phyloP scores from a whole-genome alignment of 257 asterid genomes.

The Avicennia marina region DNA sequence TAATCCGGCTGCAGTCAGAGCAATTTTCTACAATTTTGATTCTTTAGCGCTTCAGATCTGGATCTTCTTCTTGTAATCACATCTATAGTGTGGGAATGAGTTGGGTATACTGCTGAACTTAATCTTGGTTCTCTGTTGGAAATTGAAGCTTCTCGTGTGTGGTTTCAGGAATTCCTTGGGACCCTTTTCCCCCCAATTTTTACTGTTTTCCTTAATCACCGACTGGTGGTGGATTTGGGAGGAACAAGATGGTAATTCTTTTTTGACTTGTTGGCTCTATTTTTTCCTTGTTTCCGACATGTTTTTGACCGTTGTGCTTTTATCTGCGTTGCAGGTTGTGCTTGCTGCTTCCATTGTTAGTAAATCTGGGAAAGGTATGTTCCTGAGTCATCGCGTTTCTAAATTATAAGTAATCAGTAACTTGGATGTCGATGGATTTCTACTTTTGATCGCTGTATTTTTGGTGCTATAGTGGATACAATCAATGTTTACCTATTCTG shows the following conservation, averaged over 20 bases:
- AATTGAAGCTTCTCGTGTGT: not conserved
- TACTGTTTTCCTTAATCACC: not conserved
- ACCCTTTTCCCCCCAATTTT: not conserved
- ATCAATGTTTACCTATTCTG: not conserved
- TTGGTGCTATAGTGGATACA: not conserved
- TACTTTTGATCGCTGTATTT: not conserved
- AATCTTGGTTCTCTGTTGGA: not conserved
- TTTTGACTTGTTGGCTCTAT: not conserved
- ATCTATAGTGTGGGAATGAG: not conserved
- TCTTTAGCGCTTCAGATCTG: not conserved
- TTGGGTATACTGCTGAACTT: not conserved
- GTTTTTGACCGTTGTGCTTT: not conserved
- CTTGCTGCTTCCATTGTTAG: constrained; percentile 78
- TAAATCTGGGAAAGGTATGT: constrained; percentile 88
- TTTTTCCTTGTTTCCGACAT: no score
- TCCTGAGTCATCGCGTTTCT: constrained; percentile 4
- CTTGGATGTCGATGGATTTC: not conserved
- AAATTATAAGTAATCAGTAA: not conserved
- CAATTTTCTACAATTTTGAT: not conserved
- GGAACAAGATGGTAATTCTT: not conserved
- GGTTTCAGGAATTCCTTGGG: not conserved
- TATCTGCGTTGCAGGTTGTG: constrained; percentile 57
- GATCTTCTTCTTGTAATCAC: not conserved
- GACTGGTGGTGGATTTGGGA: not conserved
- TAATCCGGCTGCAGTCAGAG: not conserved